Evolutionary conservation across 1,284 basidiomycete species (phyloP).

Genomic region (Cerioporus squamosus): DNA sequence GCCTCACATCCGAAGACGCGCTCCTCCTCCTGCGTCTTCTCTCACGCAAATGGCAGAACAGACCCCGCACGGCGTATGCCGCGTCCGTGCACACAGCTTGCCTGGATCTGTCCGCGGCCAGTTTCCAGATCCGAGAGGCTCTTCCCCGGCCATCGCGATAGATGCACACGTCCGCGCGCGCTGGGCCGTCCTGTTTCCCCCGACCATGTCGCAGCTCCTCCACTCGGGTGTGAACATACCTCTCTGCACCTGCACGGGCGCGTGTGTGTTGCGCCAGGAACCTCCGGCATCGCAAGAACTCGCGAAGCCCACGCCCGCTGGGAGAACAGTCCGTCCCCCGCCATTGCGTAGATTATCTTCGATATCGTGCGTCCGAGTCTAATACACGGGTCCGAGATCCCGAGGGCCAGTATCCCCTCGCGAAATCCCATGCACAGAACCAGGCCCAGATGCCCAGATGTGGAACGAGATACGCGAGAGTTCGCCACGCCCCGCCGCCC

Average conservation of each 20-base stretch:
- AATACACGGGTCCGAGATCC: conserved; percentile 23
- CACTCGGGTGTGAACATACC: not conserved
- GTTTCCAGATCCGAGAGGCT: conserved; percentile 22
- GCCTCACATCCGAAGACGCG: conserved; percentile 23
- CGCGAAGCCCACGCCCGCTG: conserved; percentile 19
- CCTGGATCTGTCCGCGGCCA: conserved; percentile 9
- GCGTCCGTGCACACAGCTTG: conserved; percentile 2
- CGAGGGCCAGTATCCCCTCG: conserved; percentile 15
- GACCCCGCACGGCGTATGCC: conserved; percentile 23
- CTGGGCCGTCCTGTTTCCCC: conserved; percentile 1
- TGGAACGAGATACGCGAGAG: conserved; percentile 16
- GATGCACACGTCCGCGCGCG: conserved; percentile 2
- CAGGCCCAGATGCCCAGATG: conserved; percentile 17
- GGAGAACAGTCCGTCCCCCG: not conserved
- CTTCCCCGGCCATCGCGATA: conserved; percentile 13
- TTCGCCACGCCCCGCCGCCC: not conserved
- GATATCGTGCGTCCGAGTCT: conserved; percentile 20
- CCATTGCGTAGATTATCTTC: conserved; percentile 24
- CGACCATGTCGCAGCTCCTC: conserved; percentile 7
- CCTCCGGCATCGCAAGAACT: conserved; percentile 28
- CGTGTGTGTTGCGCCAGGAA: conserved; percentile 4
- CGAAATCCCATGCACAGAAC: conserved; percentile 8
- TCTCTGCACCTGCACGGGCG: not conserved
- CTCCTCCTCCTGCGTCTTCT: conserved; percentile 6
- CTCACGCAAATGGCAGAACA: conserved; percentile 16